Evolutionary conservation across 805 yeast species (phyloP), one percentile per base, ranked within the genome.

Genomic region (Deakozyma indianensis): DNA sequence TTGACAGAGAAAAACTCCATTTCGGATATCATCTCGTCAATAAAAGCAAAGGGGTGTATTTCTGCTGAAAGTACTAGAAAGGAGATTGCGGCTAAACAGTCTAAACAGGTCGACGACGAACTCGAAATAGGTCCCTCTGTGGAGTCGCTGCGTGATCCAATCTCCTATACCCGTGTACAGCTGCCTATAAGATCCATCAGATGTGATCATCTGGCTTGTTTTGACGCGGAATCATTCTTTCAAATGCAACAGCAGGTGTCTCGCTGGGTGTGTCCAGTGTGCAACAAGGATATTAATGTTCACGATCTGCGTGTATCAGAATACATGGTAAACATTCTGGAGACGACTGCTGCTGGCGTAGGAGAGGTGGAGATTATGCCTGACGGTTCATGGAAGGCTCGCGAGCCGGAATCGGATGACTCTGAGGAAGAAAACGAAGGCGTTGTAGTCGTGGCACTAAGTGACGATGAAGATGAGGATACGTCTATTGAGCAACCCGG

Each of bases 201-300:
- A 42, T 92, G 98, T 63, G 65, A 71, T 28, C 98, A 92, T 62
- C 64, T 86, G 15, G 90, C 83, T 55, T 88, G 97, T 58, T 85
- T 88, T 59, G 98, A 92, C 62, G 88, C 84, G 0, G 60, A 70
- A 28, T 75, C 83, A 41, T 92, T 74, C 56, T 53, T 92, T 7
- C 74, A 77, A 55, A 69, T 87, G 41, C 97, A 90, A 59, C 68
- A 69, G 46, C 90, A 82, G 57, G 75, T 83, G 0, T 82, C 95
- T 0, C 75, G 83, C 0, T 90, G 96, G 96, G 65, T 65, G 44
- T 92, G 98, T 57, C 96, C 96, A 0, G 70, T 85, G 2, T 92
- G 98, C 58, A 74, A 73, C 49, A 65, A 62, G 3, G 57, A 56
- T 2, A 63, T 85, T 2, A 62, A 67, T 1, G 64, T 78, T 15